These are phyloP conservation scores for Debaryomyces tyrocola DNA, from an alignment of 805 yeast species.

Conservation along the genomic window DNA sequence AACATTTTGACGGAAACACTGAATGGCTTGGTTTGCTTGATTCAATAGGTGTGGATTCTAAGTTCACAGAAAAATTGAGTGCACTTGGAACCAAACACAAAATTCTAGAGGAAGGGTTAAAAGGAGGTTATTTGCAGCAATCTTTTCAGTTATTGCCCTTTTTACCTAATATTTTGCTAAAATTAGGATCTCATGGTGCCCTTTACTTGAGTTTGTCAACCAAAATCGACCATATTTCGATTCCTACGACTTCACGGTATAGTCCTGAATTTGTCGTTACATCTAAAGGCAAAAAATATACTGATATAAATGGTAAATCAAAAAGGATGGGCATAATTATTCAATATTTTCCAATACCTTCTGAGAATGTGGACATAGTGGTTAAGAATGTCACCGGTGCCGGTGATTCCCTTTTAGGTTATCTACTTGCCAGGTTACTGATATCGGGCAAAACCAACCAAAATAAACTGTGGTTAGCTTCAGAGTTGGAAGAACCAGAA, in stretches of 20 bases:
- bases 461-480: constrained; percentile 26
- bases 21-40: constrained; percentile 78
- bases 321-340: constrained; percentile 52
- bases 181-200: constrained; percentile 68
- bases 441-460: constrained; percentile 13
- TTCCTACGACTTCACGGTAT: constrained; percentile 30
- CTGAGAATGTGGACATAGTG: constrained; percentile 24
- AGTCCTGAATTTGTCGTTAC: constrained; percentile 23
- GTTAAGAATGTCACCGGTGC: constrained; percentile 81
- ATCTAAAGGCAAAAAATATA: no score
- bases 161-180: constrained; percentile 62
- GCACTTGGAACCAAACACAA: constrained; percentile 19
- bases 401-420: constrained; percentile 80
- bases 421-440: constrained; percentile 41
- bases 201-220: constrained; percentile 38
- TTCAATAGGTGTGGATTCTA: constrained; percentile 47
- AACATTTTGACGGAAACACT: constrained; percentile 50
- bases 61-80: constrained; percentile 49
- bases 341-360: constrained; percentile 58
- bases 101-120: constrained; percentile 23
- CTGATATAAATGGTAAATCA: constrained; percentile 8
- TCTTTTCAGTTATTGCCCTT: constrained; percentile 76
- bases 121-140: constrained; percentile 59
- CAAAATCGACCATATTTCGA: constrained; percentile 28
- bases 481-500: constrained; percentile 25